Percentiles rank a stretch among this genome's conserved stretches.
Evolutionary conservation across 192 early-diverging fungal genomes (phyloP).

Genomic region (Piromyces finnis): DNA sequence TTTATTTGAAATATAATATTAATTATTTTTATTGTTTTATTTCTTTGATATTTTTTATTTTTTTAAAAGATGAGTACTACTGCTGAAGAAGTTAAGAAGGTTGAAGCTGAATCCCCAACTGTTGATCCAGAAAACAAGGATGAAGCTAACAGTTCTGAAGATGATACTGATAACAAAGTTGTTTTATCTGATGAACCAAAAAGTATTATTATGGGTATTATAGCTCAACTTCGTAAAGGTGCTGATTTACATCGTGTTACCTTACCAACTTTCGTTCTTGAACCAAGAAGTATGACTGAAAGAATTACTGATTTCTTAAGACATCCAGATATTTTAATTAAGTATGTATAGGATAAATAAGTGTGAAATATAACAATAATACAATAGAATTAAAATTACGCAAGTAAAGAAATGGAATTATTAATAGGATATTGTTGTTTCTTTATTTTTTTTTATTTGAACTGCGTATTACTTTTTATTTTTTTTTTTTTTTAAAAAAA

Average conservation of each 20-base stretch:
- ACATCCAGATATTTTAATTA: constrained; percentile 38
- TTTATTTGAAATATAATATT: too few species aligned
- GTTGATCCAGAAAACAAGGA: neutral
- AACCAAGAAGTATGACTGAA: constrained; percentile 83
- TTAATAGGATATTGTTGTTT: too few species aligned
- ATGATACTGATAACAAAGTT: neutral
- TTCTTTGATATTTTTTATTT: neutral
- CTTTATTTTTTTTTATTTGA: too few species aligned
- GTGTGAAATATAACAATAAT: neutral
- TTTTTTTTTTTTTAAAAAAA: neutral
- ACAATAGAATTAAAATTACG: neutral
- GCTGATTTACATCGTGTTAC: constrained; percentile 84
- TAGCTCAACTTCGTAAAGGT: constrained; percentile 69
- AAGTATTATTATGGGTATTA: constrained; percentile 65
- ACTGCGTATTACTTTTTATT: neutral
- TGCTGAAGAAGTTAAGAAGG: neutral
- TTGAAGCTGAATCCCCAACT: neutral
- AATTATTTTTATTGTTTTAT: too few species aligned
- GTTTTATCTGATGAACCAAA: neutral
- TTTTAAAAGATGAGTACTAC: neutral
- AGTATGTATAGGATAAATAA: neutral
- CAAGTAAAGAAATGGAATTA: too few species aligned
- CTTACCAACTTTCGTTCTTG: constrained; percentile 89
- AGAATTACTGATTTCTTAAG: constrained; percentile 92
- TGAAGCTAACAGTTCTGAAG: neutral